These are phyloP conservation scores for Hypoxylon perforatum DNA, from an alignment of 495 filamentous ascomycete genomes.

Conservation along the genomic window DNA sequence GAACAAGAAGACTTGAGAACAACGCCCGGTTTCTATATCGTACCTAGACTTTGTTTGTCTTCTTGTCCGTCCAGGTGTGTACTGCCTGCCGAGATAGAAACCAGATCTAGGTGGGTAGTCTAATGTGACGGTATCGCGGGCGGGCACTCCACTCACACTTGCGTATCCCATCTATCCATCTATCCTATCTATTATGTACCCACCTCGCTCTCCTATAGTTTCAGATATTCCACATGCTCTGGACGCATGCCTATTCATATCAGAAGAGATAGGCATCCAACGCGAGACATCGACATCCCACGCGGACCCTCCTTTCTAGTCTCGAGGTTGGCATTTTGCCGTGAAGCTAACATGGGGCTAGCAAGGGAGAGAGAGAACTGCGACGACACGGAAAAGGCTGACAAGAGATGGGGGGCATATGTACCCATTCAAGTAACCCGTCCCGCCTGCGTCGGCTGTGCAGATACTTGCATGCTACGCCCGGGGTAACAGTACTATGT, in stretches of 20 bases:
- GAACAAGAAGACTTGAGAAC: conserved; percentile 17
- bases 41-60: conserved; percentile 20
- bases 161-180: conserved; percentile 4
- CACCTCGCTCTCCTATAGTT: conserved; percentile 37
- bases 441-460: conserved; percentile 16
- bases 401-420: conserved; percentile 17
- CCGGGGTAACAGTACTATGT: conserved; percentile 31
- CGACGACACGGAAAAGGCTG: conserved; percentile 9
- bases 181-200: conserved; percentile 40
- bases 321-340: conserved; percentile 27
- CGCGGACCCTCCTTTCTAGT: conserved; percentile 37
- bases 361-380: conserved; percentile 11
- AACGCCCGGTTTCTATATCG: conserved; percentile 2
- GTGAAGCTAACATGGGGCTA: conserved; percentile 18
- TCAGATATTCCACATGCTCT: conserved; percentile 44
- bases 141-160: conserved; percentile 31
- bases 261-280: conserved; percentile 35
- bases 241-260: conserved; percentile 39
- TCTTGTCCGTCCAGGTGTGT: conserved; percentile 28
- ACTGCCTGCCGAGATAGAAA: conserved; percentile 37
- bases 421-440: conserved; percentile 32
- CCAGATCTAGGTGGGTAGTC: conserved; percentile 40
- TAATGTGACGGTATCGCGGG: conserved; percentile 39
- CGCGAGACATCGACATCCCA: conserved; percentile 36
- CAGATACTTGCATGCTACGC: conserved; percentile 12